phyloP scores from a whole-genome alignment of 1,284 basidiomycete genomes.

The Cryptococcus deneoformans region DNA sequence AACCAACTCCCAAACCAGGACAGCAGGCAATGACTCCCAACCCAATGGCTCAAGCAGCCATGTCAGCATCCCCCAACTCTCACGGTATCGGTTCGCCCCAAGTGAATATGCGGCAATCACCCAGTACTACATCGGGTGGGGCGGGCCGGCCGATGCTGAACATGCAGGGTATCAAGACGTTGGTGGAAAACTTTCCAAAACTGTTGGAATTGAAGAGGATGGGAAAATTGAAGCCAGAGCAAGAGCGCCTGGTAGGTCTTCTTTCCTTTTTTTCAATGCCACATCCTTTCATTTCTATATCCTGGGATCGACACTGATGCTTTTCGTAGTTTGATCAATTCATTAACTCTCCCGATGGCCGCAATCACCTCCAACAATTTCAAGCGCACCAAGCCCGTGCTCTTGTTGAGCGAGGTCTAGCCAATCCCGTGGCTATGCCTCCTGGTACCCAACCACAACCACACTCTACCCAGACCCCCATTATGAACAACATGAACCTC shows the following conservation, averaged over 20 bases:
- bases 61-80: conserved; percentile 9
- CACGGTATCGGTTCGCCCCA: conserved; percentile 11
- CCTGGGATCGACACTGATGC: background rate
- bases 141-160: background rate
- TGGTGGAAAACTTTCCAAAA: conserved; percentile 36
- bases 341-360: conserved; percentile 25
- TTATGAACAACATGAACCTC: conserved; percentile 25
- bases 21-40: conserved; percentile 8
- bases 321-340: conserved; percentile 25
- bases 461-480: conserved; percentile 3
- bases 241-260: conserved; percentile 32
- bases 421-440: conserved; percentile 22
- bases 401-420: conserved; percentile 22
- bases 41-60: conserved; percentile 8
- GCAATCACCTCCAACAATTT: conserved; percentile 20
- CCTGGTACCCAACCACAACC: conserved; percentile 13
- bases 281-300: background rate
- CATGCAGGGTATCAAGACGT: conserved; percentile 13
- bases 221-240: conserved; percentile 27
- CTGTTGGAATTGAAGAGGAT: conserved; percentile 30
- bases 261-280: background rate
- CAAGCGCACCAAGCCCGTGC: conserved; percentile 23
- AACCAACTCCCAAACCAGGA: conserved; percentile 5
- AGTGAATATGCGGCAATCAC: conserved; percentile 19
- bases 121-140: conserved; percentile 3